Conservation (phyloP, 75 land plant species). For the Selaginella moellendorffii region DNA sequence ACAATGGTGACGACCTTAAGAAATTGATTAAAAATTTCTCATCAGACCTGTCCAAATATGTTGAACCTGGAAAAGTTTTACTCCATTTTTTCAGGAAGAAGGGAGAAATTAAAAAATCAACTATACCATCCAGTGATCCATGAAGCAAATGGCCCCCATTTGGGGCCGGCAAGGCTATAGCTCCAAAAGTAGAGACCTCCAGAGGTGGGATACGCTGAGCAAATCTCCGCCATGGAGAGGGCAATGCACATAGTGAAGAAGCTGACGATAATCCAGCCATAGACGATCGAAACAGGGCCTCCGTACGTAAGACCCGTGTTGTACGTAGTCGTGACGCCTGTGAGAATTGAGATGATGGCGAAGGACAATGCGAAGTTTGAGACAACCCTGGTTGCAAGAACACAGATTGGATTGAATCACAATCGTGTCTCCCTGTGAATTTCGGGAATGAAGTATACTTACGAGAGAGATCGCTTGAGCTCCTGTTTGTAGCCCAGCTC, state of each 20-base stretch:
- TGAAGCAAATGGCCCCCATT: slow-evolving; percentile 37
- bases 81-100: not conserved
- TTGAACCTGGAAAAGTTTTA: slow-evolving; percentile 50
- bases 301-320: slow-evolving; percentile 19
- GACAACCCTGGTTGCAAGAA: not conserved
- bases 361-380: slow-evolving; percentile 5
- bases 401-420: not conserved
- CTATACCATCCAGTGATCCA: slow-evolving; percentile 14
- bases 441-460: slow-evolving; percentile 8
- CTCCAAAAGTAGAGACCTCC: not conserved
- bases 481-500: slow-evolving; percentile 96
- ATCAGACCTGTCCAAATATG: slow-evolving; percentile 70
- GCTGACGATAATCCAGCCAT: slow-evolving; percentile 39
- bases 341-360: not conserved
- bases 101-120: not conserved
- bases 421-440: not conserved
- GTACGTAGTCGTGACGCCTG: slow-evolving; percentile 34
- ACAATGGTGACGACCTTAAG: not conserved
- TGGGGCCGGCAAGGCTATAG: slow-evolving; percentile 11
- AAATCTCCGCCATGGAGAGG: not conserved
- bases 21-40: not conserved
- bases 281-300: slow-evolving; percentile 22
- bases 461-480: slow-evolving; percentile 93
- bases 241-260: slow-evolving; percentile 16
- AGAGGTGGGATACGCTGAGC: not conserved